Conservation (phyloP, 179 eudicot species). For the Silene noctiflora region DNA sequence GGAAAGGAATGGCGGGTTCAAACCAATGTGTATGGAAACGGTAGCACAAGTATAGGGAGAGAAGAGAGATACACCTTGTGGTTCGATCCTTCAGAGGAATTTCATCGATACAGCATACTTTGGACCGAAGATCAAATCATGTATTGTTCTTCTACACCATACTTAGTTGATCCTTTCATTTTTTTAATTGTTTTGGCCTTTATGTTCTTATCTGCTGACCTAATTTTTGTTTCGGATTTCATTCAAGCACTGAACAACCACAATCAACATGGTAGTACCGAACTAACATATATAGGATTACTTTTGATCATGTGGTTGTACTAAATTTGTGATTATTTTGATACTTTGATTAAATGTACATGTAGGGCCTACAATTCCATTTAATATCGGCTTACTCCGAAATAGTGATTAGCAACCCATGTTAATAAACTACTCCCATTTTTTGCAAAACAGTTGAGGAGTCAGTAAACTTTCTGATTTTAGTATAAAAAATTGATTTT, state of each 20-base stretch:
- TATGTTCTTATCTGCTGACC: constrained; percentile 14
- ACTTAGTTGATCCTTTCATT: constrained; percentile 1
- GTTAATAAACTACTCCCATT: not conserved
- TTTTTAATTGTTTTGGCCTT: constrained; percentile 11
- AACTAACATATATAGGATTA: constrained; percentile 14
- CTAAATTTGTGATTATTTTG: constrained; percentile 6
- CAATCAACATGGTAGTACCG: not conserved
- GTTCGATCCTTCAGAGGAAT: constrained; percentile 94
- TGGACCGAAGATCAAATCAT: constrained; percentile 77
- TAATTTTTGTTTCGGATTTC: constrained; percentile 11
- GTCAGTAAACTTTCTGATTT: constrained; percentile 10
- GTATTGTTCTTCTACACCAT: constrained; percentile 25
- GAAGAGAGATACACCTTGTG: constrained; percentile 89
- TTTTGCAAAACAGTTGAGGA: constrained; percentile 16
- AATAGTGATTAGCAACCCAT: constrained; percentile 8
- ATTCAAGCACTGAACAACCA: constrained; percentile 6
- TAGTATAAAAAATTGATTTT: constrained; percentile 10
- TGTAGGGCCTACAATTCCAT: not conserved
- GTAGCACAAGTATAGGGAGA: constrained; percentile 80
- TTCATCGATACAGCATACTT: constrained; percentile 74
- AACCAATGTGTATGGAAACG: constrained; percentile 89
- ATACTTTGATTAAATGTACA: constrained; percentile 5
- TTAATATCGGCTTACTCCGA: not conserved
- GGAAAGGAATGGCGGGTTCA: constrained; percentile 94
- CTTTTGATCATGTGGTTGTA: constrained; percentile 7